Percentiles rank a stretch among this genome's conserved stretches.
Conservation (phyloP, 495 filamentous ascomycete species). For the Penicillium atrosanguineum region DNA sequence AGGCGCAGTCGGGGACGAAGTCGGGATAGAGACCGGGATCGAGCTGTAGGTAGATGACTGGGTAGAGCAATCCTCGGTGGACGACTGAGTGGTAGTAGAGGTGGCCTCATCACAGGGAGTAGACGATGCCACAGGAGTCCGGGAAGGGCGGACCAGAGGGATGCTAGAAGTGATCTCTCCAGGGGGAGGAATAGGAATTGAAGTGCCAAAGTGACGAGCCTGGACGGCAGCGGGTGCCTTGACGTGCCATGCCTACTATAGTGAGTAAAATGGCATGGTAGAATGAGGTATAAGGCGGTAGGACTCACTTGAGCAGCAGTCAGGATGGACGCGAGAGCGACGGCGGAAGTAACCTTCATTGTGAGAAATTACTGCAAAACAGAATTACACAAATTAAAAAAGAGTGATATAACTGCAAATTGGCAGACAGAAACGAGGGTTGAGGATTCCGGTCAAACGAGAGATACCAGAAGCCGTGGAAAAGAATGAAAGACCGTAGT, state of each 20-base stretch:
- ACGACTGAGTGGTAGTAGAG: not conserved
- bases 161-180: not conserved
- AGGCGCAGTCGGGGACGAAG: not conserved
- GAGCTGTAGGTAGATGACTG: not conserved
- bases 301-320: not conserved
- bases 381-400: not conserved
- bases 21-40: conserved; percentile 1
- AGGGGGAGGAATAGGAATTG: not conserved
- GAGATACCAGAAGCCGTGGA: not conserved
- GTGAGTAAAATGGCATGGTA: not conserved
- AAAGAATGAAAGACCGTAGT: not conserved
- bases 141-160: not conserved
- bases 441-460: not conserved
- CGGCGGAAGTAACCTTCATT: conserved; percentile 4
- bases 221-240: not conserved
- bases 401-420: not conserved
- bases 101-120: not conserved
- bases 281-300: not conserved
- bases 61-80: not conserved
- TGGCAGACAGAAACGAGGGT: not conserved
- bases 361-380: not conserved
- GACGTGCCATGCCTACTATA: not conserved
- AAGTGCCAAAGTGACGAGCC: not conserved
- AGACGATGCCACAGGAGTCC: not conserved
- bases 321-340: conserved; percentile 8